phyloP scores from a whole-genome alignment of 805 yeast genomes.

The Pichia heedii region DNA sequence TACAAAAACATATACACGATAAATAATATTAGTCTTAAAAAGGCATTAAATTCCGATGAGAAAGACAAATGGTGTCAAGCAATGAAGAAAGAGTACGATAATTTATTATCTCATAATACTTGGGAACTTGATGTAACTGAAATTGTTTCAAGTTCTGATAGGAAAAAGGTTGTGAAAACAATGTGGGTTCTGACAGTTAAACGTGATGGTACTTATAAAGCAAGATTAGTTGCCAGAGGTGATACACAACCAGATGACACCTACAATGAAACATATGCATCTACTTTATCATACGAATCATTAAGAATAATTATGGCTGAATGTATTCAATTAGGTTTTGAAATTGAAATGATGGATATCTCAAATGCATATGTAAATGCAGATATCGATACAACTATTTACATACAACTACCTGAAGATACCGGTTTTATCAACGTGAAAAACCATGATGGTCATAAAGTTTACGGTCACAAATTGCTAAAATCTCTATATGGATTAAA shows the following conservation, averaged over 20 bases:
- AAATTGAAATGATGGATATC: background rate
- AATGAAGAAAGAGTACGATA: background rate
- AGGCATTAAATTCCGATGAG: background rate
- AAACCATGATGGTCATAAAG: background rate
- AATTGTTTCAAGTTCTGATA: background rate
- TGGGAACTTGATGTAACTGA: background rate
- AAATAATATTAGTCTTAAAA: background rate
- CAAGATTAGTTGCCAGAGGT: constrained; percentile 1
- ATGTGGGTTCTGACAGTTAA: background rate
- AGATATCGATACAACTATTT: background rate
- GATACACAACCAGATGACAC: background rate
- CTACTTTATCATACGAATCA: background rate
- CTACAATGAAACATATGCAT: background rate
- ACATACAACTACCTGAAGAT: background rate
- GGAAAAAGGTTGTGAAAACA: background rate
- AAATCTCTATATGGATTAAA: background rate
- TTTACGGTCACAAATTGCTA: background rate
- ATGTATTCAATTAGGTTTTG: background rate
- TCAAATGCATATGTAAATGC: constrained; percentile 1
- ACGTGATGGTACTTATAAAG: background rate
- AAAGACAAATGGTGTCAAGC: background rate
- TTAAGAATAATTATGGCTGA: background rate
- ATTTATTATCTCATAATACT: background rate
- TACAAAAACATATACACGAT: too few species aligned
- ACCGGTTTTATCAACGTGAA: background rate